phyloP scores from a whole-genome alignment of 441 rosid genomes.

The Corymbia citriodora region DNA sequence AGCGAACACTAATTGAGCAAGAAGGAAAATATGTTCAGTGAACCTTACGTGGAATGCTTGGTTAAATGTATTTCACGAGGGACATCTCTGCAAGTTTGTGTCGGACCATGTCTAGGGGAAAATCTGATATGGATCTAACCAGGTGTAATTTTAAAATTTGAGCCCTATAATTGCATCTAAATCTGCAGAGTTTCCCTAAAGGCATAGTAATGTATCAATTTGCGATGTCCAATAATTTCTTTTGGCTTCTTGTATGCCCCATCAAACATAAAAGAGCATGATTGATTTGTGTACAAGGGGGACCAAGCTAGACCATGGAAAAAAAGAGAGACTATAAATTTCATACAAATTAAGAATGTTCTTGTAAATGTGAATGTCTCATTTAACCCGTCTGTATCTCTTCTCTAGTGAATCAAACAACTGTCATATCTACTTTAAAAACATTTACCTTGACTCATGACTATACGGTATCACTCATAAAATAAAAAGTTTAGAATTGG shows the following conservation, averaged over 20 bases:
- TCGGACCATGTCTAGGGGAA: neutral
- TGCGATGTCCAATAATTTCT: accelerated
- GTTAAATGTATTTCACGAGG: neutral
- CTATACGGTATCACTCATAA: accelerated
- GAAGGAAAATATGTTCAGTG: neutral
- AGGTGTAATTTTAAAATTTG: no score
- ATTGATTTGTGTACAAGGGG: neutral
- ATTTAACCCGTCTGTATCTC: neutral
- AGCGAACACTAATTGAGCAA: neutral
- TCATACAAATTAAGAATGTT: neutral
- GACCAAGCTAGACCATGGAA: neutral
- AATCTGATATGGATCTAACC: neutral
- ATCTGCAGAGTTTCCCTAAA: neutral
- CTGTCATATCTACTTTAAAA: accelerated
- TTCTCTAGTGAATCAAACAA: accelerated
- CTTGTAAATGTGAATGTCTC: neutral
- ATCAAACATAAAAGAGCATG: neutral
- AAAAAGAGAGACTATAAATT: neutral
- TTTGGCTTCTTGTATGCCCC: neutral
- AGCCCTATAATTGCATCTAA: neutral
- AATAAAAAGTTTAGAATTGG: neutral
- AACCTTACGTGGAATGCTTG: neutral
- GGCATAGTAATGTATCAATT: neutral
- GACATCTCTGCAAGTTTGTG: neutral
- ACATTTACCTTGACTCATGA: neutral